Conservation (phyloP, 805 yeast genomes). For the Wickerhamomyces chaumierensis region DNA sequence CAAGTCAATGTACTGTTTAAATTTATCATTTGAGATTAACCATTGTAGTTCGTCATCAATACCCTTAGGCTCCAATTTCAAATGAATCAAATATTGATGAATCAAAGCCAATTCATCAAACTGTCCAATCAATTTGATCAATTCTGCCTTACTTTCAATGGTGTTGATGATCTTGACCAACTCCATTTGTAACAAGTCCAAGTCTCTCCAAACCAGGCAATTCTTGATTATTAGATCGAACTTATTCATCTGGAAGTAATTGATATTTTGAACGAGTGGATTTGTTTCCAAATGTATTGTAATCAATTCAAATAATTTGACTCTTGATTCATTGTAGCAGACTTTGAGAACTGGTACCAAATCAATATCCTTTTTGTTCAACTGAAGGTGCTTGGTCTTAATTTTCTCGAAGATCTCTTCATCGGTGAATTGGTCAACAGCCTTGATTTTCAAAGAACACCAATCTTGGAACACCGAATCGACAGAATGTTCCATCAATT, state of each 20-base stretch:
- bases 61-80: slow-evolving; percentile 33
- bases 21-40: slow-evolving; percentile 54
- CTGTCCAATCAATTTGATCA: neutral
- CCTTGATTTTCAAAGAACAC: slow-evolving; percentile 64
- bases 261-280: slow-evolving; percentile 46
- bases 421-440: slow-evolving; percentile 45
- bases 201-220: slow-evolving; percentile 17
- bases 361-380: slow-evolving; percentile 31
- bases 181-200: neutral
- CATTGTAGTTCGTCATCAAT: slow-evolving; percentile 31
- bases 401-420: slow-evolving; percentile 41
- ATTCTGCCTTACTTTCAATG: neutral
- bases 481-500: slow-evolving; percentile 33
- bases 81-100: slow-evolving; percentile 19
- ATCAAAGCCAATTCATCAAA: neutral
- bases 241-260: slow-evolving; percentile 63
- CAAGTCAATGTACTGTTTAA: slow-evolving; percentile 33
- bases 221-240: slow-evolving; percentile 56
- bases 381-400: slow-evolving; percentile 29
- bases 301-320: slow-evolving; percentile 53
- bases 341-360: slow-evolving; percentile 47
- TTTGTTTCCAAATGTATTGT: slow-evolving; percentile 46
- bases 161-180: neutral
- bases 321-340: slow-evolving; percentile 77
- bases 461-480: slow-evolving; percentile 58